A percentile compares a stretch with the other conserved stretches of the same genome.
Evolutionary conservation across 495 filamentous ascomycete species (phyloP).

Genomic region (Aspergillus cristatus): DNA sequence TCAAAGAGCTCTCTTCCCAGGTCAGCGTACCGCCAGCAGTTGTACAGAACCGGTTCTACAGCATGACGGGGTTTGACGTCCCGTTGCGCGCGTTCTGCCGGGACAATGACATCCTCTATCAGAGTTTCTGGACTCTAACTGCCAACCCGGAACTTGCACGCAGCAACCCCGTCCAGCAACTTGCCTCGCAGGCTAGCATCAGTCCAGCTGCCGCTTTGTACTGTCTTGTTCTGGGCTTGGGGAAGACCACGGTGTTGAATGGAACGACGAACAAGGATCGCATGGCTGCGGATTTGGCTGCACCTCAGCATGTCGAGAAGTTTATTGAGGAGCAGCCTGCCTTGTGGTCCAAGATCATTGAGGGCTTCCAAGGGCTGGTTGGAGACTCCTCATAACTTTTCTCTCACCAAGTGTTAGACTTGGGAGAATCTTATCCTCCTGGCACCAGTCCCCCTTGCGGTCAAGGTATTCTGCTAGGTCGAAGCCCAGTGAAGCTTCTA

Average conservation of each 20-base stretch:
- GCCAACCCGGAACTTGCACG: slow-evolving; percentile 55
- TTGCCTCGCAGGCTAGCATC: slow-evolving; percentile 40
- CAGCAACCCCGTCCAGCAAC: slow-evolving; percentile 37
- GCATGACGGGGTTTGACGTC: slow-evolving; percentile 50
- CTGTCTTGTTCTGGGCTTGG: slow-evolving; percentile 53
- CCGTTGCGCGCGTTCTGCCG: slow-evolving; percentile 53
- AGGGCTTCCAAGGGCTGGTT: slow-evolving; percentile 37
- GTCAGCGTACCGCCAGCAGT: slow-evolving; percentile 47
- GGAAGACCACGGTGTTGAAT: slow-evolving; percentile 51
- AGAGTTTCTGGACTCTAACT: slow-evolving; percentile 73
- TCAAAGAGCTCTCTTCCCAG: slow-evolving; percentile 39
- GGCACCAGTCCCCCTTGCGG: no score
- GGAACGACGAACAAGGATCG: slow-evolving; percentile 55
- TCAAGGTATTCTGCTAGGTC: no score
- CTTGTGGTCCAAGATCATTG: slow-evolving; percentile 36
- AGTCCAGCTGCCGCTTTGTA: slow-evolving; percentile 54
- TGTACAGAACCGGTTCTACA: slow-evolving; percentile 70
- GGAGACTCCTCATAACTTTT: slow-evolving; percentile 32
- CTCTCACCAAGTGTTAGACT: no score
- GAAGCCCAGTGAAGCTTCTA: slow-evolving; percentile 2
- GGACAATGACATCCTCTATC: slow-evolving; percentile 52
- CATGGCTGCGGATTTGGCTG: slow-evolving; percentile 59
- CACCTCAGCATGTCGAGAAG: slow-evolving; percentile 36
- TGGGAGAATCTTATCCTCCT: no score
- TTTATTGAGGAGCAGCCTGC: slow-evolving; percentile 35